phyloP scores from a whole-genome alignment of 306 rosid species.

The Calophaca sinica region DNA sequence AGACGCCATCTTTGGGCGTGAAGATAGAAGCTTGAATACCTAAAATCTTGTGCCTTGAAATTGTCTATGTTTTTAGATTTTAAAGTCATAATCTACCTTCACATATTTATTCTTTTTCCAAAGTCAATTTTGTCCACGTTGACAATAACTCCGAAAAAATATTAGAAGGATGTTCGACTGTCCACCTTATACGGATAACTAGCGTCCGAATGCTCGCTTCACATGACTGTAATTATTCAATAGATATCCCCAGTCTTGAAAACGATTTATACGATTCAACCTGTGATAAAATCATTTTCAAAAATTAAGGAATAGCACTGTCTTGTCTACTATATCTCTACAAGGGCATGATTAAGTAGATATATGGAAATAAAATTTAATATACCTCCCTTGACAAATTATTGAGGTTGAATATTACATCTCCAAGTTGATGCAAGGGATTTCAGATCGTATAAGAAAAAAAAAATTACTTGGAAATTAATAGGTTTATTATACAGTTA shows the following conservation, averaged over 20 bases:
- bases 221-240: constrained; percentile 26
- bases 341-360: constrained; percentile 18
- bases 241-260: constrained; percentile 30
- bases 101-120: constrained; percentile 17
- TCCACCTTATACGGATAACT: constrained; percentile 36
- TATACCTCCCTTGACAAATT: constrained; percentile 39
- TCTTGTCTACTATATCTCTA: constrained; percentile 12
- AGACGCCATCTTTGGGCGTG: constrained; percentile 1
- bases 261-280: constrained; percentile 46
- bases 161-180: constrained; percentile 37
- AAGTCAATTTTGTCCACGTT: constrained; percentile 49
- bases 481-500: too few relatives aligned
- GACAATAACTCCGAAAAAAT: constrained; percentile 32
- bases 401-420: constrained; percentile 42
- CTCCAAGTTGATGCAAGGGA: constrained; percentile 1
- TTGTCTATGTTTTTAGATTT: background rate
- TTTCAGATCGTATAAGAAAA: too few relatives aligned
- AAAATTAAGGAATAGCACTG: constrained; percentile 17
- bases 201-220: constrained; percentile 13
- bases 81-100: background rate
- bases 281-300: background rate
- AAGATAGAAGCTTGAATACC: background rate
- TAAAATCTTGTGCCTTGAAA: constrained; percentile 8
- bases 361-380: constrained; percentile 19
- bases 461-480: too few relatives aligned